Evolutionary conservation across 768 basidiomycete genomes (phyloP).

Genomic region (Lentinula guzmanii): DNA sequence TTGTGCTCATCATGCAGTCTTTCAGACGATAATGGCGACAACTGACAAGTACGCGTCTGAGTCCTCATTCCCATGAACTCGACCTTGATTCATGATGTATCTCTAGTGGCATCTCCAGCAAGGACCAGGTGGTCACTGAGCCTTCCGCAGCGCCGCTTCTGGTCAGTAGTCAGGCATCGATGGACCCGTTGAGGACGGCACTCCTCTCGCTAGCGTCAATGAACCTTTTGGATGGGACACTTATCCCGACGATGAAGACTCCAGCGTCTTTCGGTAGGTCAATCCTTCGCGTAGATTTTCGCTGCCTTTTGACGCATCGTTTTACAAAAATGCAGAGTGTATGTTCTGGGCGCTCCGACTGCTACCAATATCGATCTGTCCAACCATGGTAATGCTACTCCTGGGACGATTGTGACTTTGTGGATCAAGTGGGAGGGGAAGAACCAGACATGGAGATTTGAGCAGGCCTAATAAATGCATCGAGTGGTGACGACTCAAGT

Average conservation of each 20-base stretch:
- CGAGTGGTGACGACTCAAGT: too few relatives aligned
- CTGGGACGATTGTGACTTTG: constrained; percentile 33
- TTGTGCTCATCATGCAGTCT: constrained; percentile 31
- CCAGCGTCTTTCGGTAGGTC: constrained; percentile 20
- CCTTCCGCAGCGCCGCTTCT: constrained; percentile 22
- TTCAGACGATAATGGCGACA: constrained; percentile 27
- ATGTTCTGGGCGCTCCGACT: constrained; percentile 2
- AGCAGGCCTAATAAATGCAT: too few relatives aligned
- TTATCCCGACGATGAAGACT: constrained; percentile 20
- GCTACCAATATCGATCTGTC: constrained; percentile 31
- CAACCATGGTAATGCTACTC: constrained; percentile 33
- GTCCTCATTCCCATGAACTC: background rate
- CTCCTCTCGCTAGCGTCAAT: constrained; percentile 17
- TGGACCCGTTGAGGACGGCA: constrained; percentile 17
- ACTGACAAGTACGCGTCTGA: constrained; percentile 31
- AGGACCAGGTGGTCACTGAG: constrained; percentile 10
- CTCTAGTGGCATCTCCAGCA: constrained; percentile 31
- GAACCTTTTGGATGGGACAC: constrained; percentile 27
- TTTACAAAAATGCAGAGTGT: constrained; percentile 15
- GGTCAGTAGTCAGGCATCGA: constrained; percentile 21
- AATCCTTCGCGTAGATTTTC: background rate
- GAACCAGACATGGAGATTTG: constrained; percentile 42
- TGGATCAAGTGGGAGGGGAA: constrained; percentile 34
- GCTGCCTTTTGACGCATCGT: background rate
- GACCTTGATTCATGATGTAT: background rate